Evolutionary conservation across 495 filamentous ascomycete genomes (phyloP).

Genomic region (Annulohypoxylon maeteangense): DNA sequence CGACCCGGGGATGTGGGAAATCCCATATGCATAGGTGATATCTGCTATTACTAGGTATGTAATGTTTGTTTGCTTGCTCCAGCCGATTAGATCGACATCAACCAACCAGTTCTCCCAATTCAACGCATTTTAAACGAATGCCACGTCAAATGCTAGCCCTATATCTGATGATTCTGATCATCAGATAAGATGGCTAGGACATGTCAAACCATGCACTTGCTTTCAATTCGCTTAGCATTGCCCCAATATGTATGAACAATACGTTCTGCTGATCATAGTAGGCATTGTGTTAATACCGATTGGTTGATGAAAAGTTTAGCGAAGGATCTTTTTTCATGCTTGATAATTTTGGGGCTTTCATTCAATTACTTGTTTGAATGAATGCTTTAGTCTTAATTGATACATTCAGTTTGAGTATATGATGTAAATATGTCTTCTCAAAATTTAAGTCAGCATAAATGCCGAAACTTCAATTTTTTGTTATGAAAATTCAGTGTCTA

Average conservation of each 20-base stretch:
- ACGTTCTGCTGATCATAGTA: neutral
- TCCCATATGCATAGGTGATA: neutral
- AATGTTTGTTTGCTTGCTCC: conserved; percentile 5
- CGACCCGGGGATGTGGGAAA: neutral
- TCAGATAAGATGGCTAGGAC: neutral
- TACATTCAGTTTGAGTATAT: neutral
- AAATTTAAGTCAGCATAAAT: neutral
- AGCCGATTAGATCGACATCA: neutral
- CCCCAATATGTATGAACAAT: neutral
- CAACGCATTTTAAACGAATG: neutral
- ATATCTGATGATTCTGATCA: neutral
- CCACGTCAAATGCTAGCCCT: neutral
- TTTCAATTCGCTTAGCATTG: neutral
- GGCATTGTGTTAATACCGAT: neutral
- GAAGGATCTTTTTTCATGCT: neutral
- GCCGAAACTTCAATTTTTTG: neutral
- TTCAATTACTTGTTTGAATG: neutral
- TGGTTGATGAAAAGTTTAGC: neutral
- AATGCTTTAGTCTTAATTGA: neutral
- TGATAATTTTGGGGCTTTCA: neutral
- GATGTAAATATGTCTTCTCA: neutral
- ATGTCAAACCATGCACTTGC: neutral
- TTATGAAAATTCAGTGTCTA: neutral
- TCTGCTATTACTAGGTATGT: neutral
- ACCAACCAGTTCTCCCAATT: neutral